Conservation (phyloP, 2,329 filamentous ascomycete genomes). For the Trichoderma pleuroti region DNA sequence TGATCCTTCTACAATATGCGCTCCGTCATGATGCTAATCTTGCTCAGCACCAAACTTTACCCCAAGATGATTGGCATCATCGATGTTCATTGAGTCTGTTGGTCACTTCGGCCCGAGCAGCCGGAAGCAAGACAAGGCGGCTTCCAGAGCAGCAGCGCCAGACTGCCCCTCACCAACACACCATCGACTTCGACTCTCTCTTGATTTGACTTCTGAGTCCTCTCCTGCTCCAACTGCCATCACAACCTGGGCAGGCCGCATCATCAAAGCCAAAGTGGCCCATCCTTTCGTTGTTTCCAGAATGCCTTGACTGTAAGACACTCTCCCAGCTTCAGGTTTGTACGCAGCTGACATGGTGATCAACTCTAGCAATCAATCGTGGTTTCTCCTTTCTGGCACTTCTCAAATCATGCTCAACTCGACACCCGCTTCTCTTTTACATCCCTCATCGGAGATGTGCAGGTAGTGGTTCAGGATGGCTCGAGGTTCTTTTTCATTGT, state of each 20-base stretch:
- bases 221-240: too few species aligned
- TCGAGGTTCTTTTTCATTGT: neutral
- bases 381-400: neutral
- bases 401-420: neutral
- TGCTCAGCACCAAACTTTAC: neutral
- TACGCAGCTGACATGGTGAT: neutral
- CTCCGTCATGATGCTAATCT: neutral
- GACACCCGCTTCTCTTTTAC: neutral
- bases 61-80: neutral
- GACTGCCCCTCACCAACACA: neutral
- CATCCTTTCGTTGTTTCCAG: neutral
- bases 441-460: neutral
- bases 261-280: neutral
- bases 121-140: too few species aligned
- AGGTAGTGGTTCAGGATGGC: neutral
- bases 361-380: neutral
- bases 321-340: neutral
- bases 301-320: neutral
- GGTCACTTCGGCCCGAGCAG: too few species aligned
- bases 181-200: too few species aligned
- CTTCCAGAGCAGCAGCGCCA: neutral
- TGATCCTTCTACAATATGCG: neutral
- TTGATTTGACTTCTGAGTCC: too few species aligned
- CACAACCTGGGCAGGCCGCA: neutral
- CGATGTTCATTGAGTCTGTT: too few species aligned